phyloP scores from a whole-genome alignment of 1,284 basidiomycete genomes.

The Leccinum solheimii region DNA sequence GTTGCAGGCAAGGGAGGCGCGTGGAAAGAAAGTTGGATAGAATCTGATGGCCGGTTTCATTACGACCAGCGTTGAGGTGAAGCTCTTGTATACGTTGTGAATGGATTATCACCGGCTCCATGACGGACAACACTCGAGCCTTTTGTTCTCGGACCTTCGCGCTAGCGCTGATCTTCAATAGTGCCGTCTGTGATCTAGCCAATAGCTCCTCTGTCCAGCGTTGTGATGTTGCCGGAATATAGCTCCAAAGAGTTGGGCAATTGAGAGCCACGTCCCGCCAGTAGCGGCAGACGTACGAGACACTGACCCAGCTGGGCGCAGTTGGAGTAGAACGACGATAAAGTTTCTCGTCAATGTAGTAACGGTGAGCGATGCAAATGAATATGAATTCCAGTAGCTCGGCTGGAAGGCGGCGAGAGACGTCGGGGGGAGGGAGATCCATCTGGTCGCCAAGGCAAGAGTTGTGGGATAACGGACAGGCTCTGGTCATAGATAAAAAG shows the following conservation, averaged over 20 bases:
- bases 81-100: background rate
- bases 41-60: background rate
- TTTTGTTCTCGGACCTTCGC: background rate
- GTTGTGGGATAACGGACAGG: background rate
- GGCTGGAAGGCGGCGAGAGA: background rate
- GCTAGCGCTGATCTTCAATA: background rate
- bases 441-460: background rate
- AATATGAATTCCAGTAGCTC: background rate
- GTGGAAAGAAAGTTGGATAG: background rate
- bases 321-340: background rate
- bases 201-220: background rate
- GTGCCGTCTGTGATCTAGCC: background rate
- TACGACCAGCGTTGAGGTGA: background rate
- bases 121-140: background rate
- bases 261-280: background rate
- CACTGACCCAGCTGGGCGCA: background rate
- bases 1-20: background rate
- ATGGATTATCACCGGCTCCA: background rate
- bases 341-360: background rate
- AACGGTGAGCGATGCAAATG: background rate
- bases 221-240: background rate
- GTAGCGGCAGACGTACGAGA: background rate
- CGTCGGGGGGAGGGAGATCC: background rate
- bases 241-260: background rate
- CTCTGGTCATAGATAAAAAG: no score